These are phyloP conservation scores for Tulasnella sp. DNA, from an alignment of 768 basidiomycete genomes.

Conservation along the genomic window DNA sequence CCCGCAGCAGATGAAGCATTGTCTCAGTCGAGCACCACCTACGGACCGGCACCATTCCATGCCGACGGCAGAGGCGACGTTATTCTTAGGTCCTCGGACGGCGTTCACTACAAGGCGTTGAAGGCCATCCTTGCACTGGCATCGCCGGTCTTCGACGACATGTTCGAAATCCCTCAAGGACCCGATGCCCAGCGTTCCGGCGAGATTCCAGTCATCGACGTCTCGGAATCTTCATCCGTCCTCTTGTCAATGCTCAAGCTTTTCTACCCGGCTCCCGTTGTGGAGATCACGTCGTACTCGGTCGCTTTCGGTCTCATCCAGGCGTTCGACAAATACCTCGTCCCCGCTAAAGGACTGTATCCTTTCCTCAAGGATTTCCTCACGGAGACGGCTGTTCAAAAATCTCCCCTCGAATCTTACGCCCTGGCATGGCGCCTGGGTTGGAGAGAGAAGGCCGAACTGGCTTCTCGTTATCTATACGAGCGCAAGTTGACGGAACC, in stretches of 20 bases:
- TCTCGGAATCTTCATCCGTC: slow-evolving; percentile 14
- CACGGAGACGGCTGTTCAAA: neutral
- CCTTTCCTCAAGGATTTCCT: slow-evolving; percentile 1
- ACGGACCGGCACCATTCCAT: slow-evolving; percentile 8
- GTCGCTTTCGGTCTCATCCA: slow-evolving; percentile 7
- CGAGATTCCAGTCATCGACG: slow-evolving; percentile 8
- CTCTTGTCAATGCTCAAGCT: neutral
- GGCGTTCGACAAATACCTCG: slow-evolving; percentile 16
- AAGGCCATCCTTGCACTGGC: slow-evolving; percentile 53
- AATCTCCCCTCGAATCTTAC: neutral
- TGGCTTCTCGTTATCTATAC: slow-evolving; percentile 16
- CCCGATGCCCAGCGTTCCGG: neutral
- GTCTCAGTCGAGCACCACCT: neutral
- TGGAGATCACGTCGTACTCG: neutral
- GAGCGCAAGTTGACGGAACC: neutral
- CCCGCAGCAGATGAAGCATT: neutral
- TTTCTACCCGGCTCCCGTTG: neutral
- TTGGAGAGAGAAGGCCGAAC: slow-evolving; percentile 7
- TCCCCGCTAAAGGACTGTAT: neutral
- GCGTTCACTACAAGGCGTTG: slow-evolving; percentile 52
- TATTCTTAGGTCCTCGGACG: slow-evolving; percentile 55
- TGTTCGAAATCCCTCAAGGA: slow-evolving; percentile 40
- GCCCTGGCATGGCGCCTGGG: slow-evolving; percentile 19
- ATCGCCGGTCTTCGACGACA: slow-evolving; percentile 56
- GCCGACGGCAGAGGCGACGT: slow-evolving; percentile 40